Conservation (phyloP, 2,329 filamentous ascomycete species). For the Fusarium cyanostomum region DNA sequence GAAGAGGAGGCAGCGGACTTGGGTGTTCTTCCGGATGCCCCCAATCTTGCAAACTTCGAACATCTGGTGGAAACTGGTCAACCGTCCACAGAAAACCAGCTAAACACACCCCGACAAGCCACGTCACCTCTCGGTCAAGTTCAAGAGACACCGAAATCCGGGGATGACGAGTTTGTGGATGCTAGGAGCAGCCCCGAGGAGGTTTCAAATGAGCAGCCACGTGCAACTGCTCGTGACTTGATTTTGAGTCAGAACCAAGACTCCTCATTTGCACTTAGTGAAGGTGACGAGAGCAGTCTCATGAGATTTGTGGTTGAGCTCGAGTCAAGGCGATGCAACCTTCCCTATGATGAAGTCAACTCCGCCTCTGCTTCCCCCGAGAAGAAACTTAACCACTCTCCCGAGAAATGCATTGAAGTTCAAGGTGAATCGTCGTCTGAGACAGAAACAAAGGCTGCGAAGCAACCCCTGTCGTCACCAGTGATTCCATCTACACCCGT, state of each 20-base stretch:
- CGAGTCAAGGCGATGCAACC: conserved; percentile 53
- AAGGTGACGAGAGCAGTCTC: conserved; percentile 59
- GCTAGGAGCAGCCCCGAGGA: conserved; percentile 56
- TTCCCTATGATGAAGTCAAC: conserved; percentile 30
- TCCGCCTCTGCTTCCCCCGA: conserved; percentile 28
- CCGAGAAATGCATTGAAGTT: conserved; percentile 34
- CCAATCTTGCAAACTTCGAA: conserved; percentile 2
- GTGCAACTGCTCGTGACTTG: conserved; percentile 2
- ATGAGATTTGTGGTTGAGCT: conserved; percentile 60
- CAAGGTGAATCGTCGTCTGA: conserved; percentile 33
- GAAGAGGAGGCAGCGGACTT: conserved; percentile 21
- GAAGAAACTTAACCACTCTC: conserved; percentile 13
- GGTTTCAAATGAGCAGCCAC: conserved; percentile 16
- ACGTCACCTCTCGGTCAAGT: conserved; percentile 30
- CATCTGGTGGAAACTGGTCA: conserved; percentile 2
- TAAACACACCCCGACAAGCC: conserved; percentile 23
- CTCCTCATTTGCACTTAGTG: conserved; percentile 54
- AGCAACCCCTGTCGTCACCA: conserved; percentile 16
- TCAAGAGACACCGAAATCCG: conserved; percentile 54
- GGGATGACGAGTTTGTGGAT: conserved; percentile 60
- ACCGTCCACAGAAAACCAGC: conserved; percentile 3
- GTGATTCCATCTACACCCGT: conserved; percentile 42
- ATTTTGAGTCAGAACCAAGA: conserved; percentile 33
- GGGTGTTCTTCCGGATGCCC: conserved; percentile 4
- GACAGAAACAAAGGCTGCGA: conserved; percentile 19